Evolutionary conservation across 768 basidiomycete genomes (phyloP), one percentile per base, ranked within the genome.

Genomic region (Serpula lacrymans): DNA sequence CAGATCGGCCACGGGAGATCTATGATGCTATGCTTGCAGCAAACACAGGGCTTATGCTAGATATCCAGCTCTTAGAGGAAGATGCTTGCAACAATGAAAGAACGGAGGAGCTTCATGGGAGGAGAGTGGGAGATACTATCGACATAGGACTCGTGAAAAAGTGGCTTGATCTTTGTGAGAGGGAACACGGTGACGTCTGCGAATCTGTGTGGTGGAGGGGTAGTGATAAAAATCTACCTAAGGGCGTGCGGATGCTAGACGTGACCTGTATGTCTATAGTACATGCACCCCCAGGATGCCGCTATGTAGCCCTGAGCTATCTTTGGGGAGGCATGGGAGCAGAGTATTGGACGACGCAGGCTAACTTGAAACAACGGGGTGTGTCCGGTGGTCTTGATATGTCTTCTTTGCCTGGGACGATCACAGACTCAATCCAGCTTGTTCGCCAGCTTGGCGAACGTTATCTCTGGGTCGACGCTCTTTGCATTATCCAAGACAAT

Each of bases 301-400:
- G 57, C 16, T 57, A 59, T n/a, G 17, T 51, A 18, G 32, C 56
- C 25, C 35, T 58, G 12, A 55, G 54, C 37, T 58, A 58, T 26
- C 41, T 52, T 14, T 55, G 46, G 54, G 55, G 55, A 14, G 34
- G 31, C 5, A 41, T 39, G 2, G 21, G 41, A 10, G 23, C 24
- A 13, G 22, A 22, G 14, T 39, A 42, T 25, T 42, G 37, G 41
- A 42, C 41, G 9, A 42, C 41, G 16, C 18, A 17, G 12, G 17
- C 16, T n/a, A 42, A 42, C 17, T 16, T 41, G 9, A 8, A 28
- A 1, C 46, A 53, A 17, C 35, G 27, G 2, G 36, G 34, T 21
- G 46, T 26, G 39, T 43, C 39, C 18, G 42, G 46, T 4, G 41
- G 53, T 16, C 18, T 39, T 25, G 25, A 39, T 9, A 28, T n/a